Conservation (phyloP, 148 eudicot species). For the Camellia sinensis region DNA sequence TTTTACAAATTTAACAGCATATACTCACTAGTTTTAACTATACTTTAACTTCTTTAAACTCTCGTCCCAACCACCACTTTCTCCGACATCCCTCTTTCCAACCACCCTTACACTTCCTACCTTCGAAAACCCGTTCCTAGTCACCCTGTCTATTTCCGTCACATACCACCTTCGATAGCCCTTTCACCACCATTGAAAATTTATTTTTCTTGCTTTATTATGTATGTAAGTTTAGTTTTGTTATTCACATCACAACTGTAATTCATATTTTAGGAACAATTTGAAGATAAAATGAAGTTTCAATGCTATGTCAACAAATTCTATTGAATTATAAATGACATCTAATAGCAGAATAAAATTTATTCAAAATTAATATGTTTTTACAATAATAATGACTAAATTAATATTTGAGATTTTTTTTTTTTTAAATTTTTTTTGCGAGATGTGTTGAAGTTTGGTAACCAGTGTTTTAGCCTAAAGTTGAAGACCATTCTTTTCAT, state of each 20-base stretch:
- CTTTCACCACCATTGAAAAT: neutral
- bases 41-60: neutral
- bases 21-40: neutral
- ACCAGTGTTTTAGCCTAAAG: neutral
- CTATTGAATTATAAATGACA: neutral
- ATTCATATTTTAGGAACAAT: neutral
- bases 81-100: neutral
- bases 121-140: neutral
- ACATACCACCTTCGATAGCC: neutral
- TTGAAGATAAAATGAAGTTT: neutral
- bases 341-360: neutral
- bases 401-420: neutral
- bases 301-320: neutral
- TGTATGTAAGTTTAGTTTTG: neutral
- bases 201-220: neutral
- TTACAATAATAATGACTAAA: neutral
- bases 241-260: neutral
- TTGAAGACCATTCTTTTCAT: neutral
- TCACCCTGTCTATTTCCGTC: fast-evolving
- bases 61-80: neutral
- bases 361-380: neutral
- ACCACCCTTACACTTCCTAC: neutral
- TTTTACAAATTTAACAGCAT: too few species aligned
- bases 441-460: neutral
- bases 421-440: neutral